Evolutionary conservation across 257 asterid species (phyloP).

Genomic region (Ophiorrhiza pumila): DNA sequence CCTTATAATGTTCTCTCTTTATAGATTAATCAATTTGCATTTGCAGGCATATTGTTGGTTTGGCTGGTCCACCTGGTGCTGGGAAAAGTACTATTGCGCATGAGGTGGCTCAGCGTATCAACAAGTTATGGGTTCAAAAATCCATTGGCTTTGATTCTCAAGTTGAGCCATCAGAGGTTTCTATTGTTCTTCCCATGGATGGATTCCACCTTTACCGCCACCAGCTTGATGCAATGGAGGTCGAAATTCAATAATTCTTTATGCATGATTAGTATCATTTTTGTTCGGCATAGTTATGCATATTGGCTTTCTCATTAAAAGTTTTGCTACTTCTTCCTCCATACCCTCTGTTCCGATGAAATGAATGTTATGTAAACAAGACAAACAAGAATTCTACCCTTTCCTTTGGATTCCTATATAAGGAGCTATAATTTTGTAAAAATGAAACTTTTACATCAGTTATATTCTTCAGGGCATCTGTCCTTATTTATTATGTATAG

Average conservation of each 20-base stretch:
- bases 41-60: conserved; percentile 78
- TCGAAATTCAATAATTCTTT: conserved; percentile 19
- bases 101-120: conserved; percentile 66
- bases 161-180: conserved; percentile 70
- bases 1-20: conserved; percentile 1
- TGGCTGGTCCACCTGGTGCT: conserved; percentile 98
- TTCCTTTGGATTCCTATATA: not conserved
- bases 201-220: conserved; percentile 95
- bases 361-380: not conserved
- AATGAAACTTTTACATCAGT: not conserved
- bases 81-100: conserved; percentile 89
- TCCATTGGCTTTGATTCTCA: conserved; percentile 60
- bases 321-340: not conserved
- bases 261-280: conserved; percentile 12
- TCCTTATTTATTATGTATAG: not conserved
- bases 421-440: no score
- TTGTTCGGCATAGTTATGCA: conserved; percentile 6
- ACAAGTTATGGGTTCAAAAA: conserved; percentile 70
- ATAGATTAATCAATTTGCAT: conserved; percentile 17
- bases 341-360: not conserved
- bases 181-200: conserved; percentile 91
- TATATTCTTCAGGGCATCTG: not conserved
- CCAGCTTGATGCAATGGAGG: conserved; percentile 92
- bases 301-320: not conserved
- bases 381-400: not conserved